Evolutionary conservation across 441 rosid species (phyloP), one percentile per base, ranked within the genome.

Genomic region (Pelargonium citronellum): DNA sequence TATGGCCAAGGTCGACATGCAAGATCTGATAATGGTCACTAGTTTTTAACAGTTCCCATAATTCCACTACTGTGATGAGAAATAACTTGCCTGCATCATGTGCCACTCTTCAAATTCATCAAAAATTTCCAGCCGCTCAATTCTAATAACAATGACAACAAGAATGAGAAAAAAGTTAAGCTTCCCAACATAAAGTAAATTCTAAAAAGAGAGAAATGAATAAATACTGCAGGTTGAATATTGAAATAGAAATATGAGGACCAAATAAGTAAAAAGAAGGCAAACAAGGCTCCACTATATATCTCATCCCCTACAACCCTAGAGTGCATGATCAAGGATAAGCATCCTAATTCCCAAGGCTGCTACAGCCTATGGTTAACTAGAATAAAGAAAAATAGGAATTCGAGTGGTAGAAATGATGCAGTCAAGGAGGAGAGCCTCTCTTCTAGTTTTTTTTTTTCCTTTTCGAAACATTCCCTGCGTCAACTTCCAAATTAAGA

Each of bases 71-170:
- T 61, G 69, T 57, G 67, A 66, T 3, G 69, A 64, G 68, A 70
- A 74, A 62, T 74, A 60, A 83, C 95, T 81, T 86, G 82, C 98
- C 98, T 95, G 96, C 99, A 95, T 95, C 99, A 92, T 89, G 79
- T 88, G 83, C 98, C 99, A 95, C 78, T 95, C 97, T 83, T 95
- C 99, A 79, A 92, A 90, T 82, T 95, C 98, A 73, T 92, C 97
- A 37, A 92, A 95, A 81, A 92, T 79, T 82, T 90, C 97, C 87
- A 92, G 82, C 78, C 91, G 82, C 83, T 95, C 97, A 15, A 92
- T 89, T 91, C 97, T 92, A 83, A 62, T 49, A 73, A 84, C 73
- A 76, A 81, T 24, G 77, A 69, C 16, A 73, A 68, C 67, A 73
- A 30, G 66, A 69, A 74, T 75, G 73, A 74, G 77, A 76, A 62